A percentile compares a stretch with the other conserved stretches of the same genome.
Conservation (phyloP, 805 yeast genomes). For the Saturnispora hagleri region DNA sequence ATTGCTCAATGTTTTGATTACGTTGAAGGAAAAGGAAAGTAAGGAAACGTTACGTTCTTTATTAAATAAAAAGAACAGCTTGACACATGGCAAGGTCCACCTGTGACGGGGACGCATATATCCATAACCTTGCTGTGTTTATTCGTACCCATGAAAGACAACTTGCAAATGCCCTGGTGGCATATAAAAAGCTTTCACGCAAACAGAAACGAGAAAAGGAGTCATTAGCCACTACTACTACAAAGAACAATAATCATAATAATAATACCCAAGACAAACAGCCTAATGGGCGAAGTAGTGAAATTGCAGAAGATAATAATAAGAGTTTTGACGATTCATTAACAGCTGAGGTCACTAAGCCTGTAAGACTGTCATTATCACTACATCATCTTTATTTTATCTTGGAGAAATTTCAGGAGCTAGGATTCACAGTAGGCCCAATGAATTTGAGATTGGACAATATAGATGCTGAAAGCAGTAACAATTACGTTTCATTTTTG, state of each 20-base stretch:
- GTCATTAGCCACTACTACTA: neutral
- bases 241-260: neutral
- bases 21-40: neutral
- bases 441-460: conserved; percentile 50
- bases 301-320: conserved; percentile 3
- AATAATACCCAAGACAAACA: neutral
- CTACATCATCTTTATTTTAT: conserved; percentile 56
- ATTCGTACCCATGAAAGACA: conserved; percentile 49
- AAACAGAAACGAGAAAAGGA: conserved; percentile 8
- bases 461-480: conserved; percentile 41
- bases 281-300: neutral
- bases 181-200: conserved; percentile 36
- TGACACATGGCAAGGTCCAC: conserved; percentile 20
- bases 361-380: conserved; percentile 48
- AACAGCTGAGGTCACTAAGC: conserved; percentile 28
- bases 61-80: neutral
- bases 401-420: conserved; percentile 44
- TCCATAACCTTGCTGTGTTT: conserved; percentile 44
- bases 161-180: conserved; percentile 48
- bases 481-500: conserved; percentile 47
- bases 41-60: neutral
- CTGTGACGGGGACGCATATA: conserved; percentile 49
- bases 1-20: neutral
- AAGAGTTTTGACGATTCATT: conserved; percentile 10
- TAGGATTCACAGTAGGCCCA: conserved; percentile 48